These are phyloP conservation scores for Suillus americanus DNA, from an alignment of 768 basidiomycete genomes.

Conservation along the genomic window DNA sequence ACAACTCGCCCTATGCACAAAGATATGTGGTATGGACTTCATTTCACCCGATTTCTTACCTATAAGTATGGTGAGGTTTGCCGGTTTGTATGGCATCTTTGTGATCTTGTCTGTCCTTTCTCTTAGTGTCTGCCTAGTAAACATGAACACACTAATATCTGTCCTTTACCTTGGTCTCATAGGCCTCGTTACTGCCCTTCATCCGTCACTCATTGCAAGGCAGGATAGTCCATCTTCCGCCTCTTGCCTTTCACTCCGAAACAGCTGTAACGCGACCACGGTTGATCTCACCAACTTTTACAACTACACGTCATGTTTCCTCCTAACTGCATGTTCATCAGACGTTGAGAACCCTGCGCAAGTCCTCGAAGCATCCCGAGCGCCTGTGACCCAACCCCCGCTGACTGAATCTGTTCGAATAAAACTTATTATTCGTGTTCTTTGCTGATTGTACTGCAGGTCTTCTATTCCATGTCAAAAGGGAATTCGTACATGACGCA, in stretches of 20 bases:
- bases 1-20: neutral
- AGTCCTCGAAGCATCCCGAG: constrained; percentile 9
- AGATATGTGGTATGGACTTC: neutral
- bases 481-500: constrained; percentile 21
- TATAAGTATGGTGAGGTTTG: neutral
- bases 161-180: constrained; percentile 4
- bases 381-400: constrained; percentile 18
- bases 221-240: constrained; percentile 9
- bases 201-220: constrained; percentile 10
- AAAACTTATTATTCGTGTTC: neutral
- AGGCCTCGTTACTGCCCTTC: constrained; percentile 9
- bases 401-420: constrained; percentile 16
- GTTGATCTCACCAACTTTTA: constrained; percentile 21
- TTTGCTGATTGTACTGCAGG: constrained; percentile 7
- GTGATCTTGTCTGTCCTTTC: neutral
- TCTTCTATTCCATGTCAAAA: constrained; percentile 18
- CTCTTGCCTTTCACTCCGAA: constrained; percentile 19
- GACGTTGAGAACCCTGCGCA: constrained; percentile 5
- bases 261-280: constrained; percentile 19
- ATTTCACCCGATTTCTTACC: neutral
- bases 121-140: neutral
- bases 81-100: neutral
- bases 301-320: constrained; percentile 18
- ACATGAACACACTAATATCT: neutral
- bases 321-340: constrained; percentile 17